Evolutionary conservation across 148 eudicot genomes (phyloP).

Genomic region (Heliamphora exappendiculata): DNA sequence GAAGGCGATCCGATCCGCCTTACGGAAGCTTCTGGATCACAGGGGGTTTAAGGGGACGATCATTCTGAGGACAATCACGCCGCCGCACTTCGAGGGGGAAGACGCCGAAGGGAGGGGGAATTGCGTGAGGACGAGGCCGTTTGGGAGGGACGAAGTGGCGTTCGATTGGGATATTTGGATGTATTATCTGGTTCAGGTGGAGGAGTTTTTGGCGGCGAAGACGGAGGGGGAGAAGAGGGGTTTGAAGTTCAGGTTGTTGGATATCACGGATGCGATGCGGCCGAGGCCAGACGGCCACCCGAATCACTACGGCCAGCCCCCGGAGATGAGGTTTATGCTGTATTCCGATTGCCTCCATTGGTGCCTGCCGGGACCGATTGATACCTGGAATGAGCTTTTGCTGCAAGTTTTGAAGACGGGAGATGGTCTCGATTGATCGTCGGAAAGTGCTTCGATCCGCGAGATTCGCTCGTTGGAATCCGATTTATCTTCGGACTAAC

Average conservation of each 20-base stretch:
- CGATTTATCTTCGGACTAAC: no score
- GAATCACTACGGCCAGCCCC: not conserved
- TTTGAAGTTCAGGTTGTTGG: conserved; percentile 20
- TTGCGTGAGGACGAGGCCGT: conserved; percentile 41
- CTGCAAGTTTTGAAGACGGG: not conserved
- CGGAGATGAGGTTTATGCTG: not conserved
- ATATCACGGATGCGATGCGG: conserved; percentile 28
- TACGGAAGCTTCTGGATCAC: conserved; percentile 28
- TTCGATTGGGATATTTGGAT: conserved; percentile 35
- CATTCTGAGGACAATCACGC: conserved; percentile 45
- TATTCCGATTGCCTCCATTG: not conserved
- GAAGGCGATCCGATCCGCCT: conserved; percentile 39
- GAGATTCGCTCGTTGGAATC: no score
- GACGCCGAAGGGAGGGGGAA: conserved; percentile 51
- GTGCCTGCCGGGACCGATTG: conserved; percentile 6
- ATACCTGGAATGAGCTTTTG: conserved; percentile 7
- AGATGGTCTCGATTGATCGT: no score
- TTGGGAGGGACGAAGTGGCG: conserved; percentile 22
- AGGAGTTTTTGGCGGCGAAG: not conserved
- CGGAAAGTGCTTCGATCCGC: no score
- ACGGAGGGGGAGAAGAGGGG: not conserved
- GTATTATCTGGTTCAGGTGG: conserved; percentile 33
- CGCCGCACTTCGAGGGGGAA: conserved; percentile 51
- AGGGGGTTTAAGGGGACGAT: conserved; percentile 34
- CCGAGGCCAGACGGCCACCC: not conserved